Conservation (phyloP, 129 eudicot species). For the Flaveria linearis region DNA sequence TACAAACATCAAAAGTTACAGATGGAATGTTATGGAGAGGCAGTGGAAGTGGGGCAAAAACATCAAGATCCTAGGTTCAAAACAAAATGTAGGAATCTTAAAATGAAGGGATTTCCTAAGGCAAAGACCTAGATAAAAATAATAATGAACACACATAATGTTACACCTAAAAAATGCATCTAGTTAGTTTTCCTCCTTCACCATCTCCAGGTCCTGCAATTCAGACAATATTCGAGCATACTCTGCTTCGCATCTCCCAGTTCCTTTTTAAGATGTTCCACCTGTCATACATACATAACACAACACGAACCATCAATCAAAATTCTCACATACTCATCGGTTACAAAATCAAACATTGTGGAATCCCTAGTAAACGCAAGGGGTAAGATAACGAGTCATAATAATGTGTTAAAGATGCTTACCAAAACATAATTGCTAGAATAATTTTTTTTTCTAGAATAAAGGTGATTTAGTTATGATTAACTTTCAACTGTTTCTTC, state of each 20-base stretch:
- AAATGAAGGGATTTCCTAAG: neutral
- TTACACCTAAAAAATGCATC: slow-evolving; percentile 12
- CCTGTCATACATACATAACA: slow-evolving; percentile 42
- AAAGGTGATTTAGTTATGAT: neutral
- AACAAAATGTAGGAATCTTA: neutral
- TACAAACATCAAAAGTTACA: slow-evolving; percentile 30
- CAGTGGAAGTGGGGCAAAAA: neutral
- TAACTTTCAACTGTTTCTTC: neutral
- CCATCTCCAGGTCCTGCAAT: slow-evolving; percentile 44
- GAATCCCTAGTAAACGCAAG: neutral
- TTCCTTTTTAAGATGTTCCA: slow-evolving; percentile 44
- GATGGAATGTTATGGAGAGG: neutral
- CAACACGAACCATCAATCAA: neutral
- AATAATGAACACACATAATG: neutral
- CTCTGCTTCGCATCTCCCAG: slow-evolving; percentile 47
- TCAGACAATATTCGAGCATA: slow-evolving; percentile 51
- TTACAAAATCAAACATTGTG: neutral
- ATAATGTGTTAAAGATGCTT: neutral
- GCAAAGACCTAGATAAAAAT: neutral
- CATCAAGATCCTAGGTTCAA: slow-evolving; percentile 8
- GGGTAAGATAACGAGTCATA: neutral
- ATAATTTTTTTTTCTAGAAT: neutral
- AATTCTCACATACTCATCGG: neutral
- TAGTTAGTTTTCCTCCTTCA: slow-evolving; percentile 46
- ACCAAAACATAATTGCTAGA: neutral